phyloP scores from a whole-genome alignment of 78 protist genomes.

The Creolimax fragrantissima region DNA sequence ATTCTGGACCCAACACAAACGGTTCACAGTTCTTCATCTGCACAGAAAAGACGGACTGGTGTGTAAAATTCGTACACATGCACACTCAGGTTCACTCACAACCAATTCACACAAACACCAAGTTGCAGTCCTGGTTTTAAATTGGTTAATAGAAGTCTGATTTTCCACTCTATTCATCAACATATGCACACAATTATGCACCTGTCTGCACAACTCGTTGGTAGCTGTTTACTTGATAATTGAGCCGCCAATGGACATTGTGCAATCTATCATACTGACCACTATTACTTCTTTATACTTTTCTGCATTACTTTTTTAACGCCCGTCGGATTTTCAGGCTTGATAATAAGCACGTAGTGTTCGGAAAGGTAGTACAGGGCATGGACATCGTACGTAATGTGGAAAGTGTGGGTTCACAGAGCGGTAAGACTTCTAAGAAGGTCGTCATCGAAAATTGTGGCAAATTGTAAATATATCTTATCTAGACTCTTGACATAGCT shows the following conservation, averaged over 20 bases:
- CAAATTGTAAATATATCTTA: constrained; percentile 30
- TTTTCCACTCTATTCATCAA: too few species aligned
- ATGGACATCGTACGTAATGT: constrained; percentile 55
- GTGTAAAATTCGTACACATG: background rate
- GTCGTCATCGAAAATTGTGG: constrained; percentile 51
- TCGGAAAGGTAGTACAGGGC: constrained; percentile 64
- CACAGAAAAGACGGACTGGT: constrained; percentile 70
- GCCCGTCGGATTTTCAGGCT: too few species aligned
- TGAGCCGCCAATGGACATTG: too few species aligned
- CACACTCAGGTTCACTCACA: constrained; percentile 55
- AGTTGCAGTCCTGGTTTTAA: too few species aligned
- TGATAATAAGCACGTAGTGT: constrained; percentile 95
- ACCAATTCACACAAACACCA: too few species aligned
- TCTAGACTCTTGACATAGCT: background rate
- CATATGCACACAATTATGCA: too few species aligned
- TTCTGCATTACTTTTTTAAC: too few species aligned
- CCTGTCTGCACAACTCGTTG: too few species aligned
- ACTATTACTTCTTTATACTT: too few species aligned
- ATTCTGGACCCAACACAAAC: constrained; percentile 80
- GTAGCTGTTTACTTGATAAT: too few species aligned
- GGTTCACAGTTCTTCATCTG: constrained; percentile 68
- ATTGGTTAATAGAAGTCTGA: too few species aligned
- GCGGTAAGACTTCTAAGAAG: constrained; percentile 39
- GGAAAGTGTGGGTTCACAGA: constrained; percentile 43
- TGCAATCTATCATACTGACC: too few species aligned